Evolutionary conservation across 148 eudicot genomes (phyloP), one percentile per base, ranked within the genome.

Genomic region (Arctostaphylos glauca): DNA sequence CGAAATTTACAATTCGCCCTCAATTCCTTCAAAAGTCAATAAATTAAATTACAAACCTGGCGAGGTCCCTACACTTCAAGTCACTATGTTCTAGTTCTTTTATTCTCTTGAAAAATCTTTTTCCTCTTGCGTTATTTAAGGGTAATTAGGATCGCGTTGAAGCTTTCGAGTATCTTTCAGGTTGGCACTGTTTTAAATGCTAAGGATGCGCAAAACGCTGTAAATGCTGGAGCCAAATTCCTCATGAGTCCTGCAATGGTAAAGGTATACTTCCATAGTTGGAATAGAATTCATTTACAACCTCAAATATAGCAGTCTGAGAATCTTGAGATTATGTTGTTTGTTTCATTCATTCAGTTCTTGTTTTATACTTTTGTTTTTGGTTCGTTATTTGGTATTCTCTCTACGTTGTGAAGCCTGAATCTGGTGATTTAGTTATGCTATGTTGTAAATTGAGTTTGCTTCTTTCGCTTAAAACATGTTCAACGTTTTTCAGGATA

Each of bases 171-270:
- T 5, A 16, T 83, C 15, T 82, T 88, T 82, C 86, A 94, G 97
- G 97, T 92, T 50, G 98, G 98, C 68, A 95, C 97, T 38, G 90
- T 95, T 83, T 85, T 95, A 82, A 85, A 87, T 80, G 74, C 83
- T 14, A 76, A 85, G 88, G 97, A 92, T 87, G 98, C 98, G 41
- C 87, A 86, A 80, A 81, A 72, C 72, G 97, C 98, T 44, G 71
- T 91, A 62, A 89, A 87, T 25, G 87, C 85, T 19, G 98, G 97
- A 84, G 98, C 93, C 49, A 89, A 91, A 84, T 95, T 95, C 83
- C 91, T 95, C 6, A 90, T 95, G 97, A 93, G 98, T 86, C 98
- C 98, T 83, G 98, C 93, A 83, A 84, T 90, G 84, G 88, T 95
- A 76, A 87, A 82, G 90, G 98, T 92, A 86, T n/a, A 59, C 31